A percentile compares a stretch with the other conserved stretches of the same genome.
Conservation (phyloP, 495 filamentous ascomycete genomes). For the Neurospora sp. region DNA sequence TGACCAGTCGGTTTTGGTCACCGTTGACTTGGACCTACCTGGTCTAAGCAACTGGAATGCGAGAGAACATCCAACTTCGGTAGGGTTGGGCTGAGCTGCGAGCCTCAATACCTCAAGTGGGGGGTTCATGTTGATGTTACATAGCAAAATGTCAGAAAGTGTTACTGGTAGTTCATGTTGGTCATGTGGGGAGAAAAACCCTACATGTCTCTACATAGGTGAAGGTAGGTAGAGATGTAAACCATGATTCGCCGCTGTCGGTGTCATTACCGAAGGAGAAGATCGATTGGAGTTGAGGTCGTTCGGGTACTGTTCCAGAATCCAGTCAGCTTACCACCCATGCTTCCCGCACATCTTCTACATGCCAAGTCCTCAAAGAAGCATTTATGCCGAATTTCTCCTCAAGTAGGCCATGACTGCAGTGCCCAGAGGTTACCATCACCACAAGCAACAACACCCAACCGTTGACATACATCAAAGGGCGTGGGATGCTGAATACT, state of each 20-base stretch:
- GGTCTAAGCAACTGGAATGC: neutral
- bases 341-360: neutral
- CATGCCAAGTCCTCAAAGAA: neutral
- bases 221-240: neutral
- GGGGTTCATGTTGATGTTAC: neutral
- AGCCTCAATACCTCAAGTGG: neutral
- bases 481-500: neutral
- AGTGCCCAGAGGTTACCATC: neutral
- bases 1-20: neutral
- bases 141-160: neutral
- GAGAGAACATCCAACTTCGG: neutral
- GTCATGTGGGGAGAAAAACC: neutral
- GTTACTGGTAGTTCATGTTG: neutral
- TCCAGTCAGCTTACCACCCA: neutral
- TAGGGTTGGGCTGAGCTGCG: neutral
- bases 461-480: neutral
- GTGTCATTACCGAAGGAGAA: neutral
- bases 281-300: neutral
- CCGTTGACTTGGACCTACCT: neutral
- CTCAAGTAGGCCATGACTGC: neutral
- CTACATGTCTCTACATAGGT: neutral
- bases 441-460: neutral
- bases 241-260: neutral
- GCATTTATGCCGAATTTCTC: neutral
- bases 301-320: neutral